These are phyloP conservation scores for Neopestalotiopsis clavispora DNA, from an alignment of 2,329 filamentous ascomycete species.

Conservation along the genomic window DNA sequence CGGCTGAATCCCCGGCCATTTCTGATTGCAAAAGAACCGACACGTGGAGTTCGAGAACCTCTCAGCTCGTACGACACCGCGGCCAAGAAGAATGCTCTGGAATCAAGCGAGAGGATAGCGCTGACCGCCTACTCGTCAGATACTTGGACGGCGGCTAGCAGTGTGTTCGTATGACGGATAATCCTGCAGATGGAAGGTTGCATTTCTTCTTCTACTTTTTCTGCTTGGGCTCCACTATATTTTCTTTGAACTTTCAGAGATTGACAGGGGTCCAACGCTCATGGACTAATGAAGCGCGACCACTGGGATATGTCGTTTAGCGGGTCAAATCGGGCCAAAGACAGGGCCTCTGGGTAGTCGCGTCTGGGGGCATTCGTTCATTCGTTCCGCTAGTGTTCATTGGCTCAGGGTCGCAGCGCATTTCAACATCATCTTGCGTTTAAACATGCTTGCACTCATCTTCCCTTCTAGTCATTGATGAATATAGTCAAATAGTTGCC, in stretches of 20 bases:
- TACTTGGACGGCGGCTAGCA: conserved; percentile 17
- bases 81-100: background rate
- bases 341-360: background rate
- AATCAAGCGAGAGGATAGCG: background rate
- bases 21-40: background rate
- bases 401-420: background rate
- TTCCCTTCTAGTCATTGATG: background rate
- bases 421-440: background rate
- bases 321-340: background rate
- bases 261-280: background rate
- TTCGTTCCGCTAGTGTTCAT: background rate
- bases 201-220: conserved; percentile 12
- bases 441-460: background rate
- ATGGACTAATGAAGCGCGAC: background rate
- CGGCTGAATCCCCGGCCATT: conserved; percentile 27
- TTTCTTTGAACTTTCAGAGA: background rate
- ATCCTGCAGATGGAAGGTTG: conserved; percentile 9
- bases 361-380: background rate
- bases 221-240: conserved; percentile 13
- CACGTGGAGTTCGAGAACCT: background rate
- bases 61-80: conserved; percentile 5
- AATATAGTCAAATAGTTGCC: background rate
- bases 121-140: background rate
- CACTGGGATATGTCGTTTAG: background rate
- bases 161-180: background rate